phyloP scores from a whole-genome alignment of 176 grass and related monocot genomes.

The Triticum turgidum region DNA sequence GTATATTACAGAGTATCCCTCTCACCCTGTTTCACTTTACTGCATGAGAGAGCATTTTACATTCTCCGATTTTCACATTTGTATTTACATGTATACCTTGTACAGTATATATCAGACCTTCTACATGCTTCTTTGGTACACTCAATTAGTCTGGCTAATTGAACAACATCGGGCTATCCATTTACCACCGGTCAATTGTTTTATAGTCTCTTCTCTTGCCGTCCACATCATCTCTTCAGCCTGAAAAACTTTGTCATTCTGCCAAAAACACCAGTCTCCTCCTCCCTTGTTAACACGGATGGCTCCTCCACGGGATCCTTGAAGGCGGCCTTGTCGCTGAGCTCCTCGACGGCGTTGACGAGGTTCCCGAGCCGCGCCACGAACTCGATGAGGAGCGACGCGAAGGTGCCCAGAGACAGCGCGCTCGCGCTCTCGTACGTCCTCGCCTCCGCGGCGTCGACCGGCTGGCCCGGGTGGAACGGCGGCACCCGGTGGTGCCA shows the following conservation, averaged over 20 bases:
- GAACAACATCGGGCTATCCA: neutral
- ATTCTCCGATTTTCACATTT: neutral
- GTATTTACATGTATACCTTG: neutral
- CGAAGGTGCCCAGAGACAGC: slow-evolving; percentile 80
- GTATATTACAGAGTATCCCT: neutral
- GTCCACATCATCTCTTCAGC: slow-evolving; percentile 35
- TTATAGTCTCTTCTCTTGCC: neutral
- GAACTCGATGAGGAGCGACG: slow-evolving; percentile 89
- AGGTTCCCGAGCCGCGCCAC: slow-evolving; percentile 81
- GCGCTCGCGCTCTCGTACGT: slow-evolving; percentile 87
- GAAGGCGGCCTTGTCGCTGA: slow-evolving; percentile 69
- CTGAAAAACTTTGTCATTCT: slow-evolving; percentile 34
- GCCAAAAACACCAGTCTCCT: slow-evolving; percentile 24
- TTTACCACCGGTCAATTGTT: neutral
- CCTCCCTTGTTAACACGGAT: slow-evolving; percentile 16
- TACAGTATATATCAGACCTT: neutral
- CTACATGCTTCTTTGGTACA: neutral
- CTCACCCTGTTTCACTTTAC: neutral
- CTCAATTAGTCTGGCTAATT: no score
- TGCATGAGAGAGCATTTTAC: neutral
- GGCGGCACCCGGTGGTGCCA: slow-evolving; percentile 64
- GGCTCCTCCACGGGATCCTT: slow-evolving; percentile 69
- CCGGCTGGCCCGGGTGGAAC: slow-evolving; percentile 28
- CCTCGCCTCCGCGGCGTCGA: slow-evolving; percentile 41
- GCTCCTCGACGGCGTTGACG: slow-evolving; percentile 72